Conservation (phyloP, 768 basidiomycete species). For the Auricularia cornea region DNA sequence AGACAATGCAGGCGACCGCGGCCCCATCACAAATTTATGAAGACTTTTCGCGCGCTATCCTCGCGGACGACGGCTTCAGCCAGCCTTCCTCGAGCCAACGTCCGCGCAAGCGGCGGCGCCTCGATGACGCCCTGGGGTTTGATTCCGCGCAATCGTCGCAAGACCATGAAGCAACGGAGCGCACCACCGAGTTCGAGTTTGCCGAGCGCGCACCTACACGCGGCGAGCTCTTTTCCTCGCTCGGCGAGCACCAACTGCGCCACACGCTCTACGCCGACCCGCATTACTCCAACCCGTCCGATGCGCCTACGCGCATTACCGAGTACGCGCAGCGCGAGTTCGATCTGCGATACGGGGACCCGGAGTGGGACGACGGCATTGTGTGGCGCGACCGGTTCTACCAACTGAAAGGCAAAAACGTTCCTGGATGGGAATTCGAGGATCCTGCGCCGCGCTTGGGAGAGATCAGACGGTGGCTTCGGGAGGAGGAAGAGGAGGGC, state of each 20-base stretch:
- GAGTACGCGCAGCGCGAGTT: slow-evolving; percentile 80
- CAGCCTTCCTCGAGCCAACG: neutral
- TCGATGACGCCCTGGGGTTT: neutral
- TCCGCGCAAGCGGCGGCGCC: neutral
- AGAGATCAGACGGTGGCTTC: neutral
- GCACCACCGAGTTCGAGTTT: slow-evolving; percentile 41
- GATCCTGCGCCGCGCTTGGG: slow-evolving; percentile 42
- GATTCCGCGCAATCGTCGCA: neutral
- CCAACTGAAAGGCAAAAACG: slow-evolving; percentile 20
- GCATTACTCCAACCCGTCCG: slow-evolving; percentile 63
- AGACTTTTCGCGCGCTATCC: neutral
- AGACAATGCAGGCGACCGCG: neutral
- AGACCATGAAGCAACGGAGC: neutral
- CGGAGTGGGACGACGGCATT: neutral
- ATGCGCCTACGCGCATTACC: slow-evolving; percentile 54
- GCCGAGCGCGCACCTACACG: slow-evolving; percentile 42
- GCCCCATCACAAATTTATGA: neutral
- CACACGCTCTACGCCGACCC: slow-evolving; percentile 66
- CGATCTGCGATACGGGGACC: slow-evolving; percentile 48
- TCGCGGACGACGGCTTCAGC: no score
- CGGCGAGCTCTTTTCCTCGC: slow-evolving; percentile 32
- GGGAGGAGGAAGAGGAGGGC: neutral
- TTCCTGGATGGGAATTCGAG: slow-evolving; percentile 78
- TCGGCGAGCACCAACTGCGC: slow-evolving; percentile 35
- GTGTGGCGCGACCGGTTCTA: neutral